Conservation (phyloP, 805 yeast species). For the Ogataea paradorogensis region DNA sequence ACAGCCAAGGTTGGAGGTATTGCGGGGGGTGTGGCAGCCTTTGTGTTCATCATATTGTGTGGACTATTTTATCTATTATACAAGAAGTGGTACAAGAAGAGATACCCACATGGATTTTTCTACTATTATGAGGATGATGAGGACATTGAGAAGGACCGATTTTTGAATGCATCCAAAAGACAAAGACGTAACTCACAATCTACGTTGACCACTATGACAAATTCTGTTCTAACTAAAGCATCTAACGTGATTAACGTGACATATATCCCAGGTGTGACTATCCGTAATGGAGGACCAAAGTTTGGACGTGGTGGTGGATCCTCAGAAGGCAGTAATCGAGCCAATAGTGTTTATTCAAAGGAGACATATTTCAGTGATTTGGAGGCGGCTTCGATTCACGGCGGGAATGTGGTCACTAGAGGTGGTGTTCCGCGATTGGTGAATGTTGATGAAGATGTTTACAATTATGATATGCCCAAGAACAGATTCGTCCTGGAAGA, state of each 20-base stretch:
- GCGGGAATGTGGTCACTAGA: conserved; percentile 30
- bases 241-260: conserved; percentile 90
- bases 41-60: conserved; percentile 39
- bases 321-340: conserved; percentile 20
- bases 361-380: conserved; percentile 34
- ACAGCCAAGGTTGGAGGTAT: conserved; percentile 50
- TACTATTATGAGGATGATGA: conserved; percentile 30
- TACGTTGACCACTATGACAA: conserved; percentile 41
- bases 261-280: conserved; percentile 90
- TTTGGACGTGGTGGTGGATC: conserved; percentile 13
- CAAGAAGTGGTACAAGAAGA: conserved; percentile 41
- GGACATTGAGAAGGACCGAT: conserved; percentile 23
- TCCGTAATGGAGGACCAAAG: conserved; percentile 39
- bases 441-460: conserved; percentile 26
- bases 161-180: conserved; percentile 14
- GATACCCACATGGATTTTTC: conserved; percentile 31
- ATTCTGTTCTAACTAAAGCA: conserved; percentile 71
- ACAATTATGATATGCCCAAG: conserved; percentile 24
- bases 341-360: conserved; percentile 30
- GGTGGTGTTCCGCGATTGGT: conserved; percentile 29
- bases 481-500: conserved; percentile 19
- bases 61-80: conserved; percentile 40
- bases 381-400: conserved; percentile 33
- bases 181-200: conserved; percentile 26
- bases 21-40: conserved; percentile 73